These are phyloP conservation scores for Daldinia concentrica DNA, from an alignment of 495 filamentous ascomycete genomes.

Conservation along the genomic window DNA sequence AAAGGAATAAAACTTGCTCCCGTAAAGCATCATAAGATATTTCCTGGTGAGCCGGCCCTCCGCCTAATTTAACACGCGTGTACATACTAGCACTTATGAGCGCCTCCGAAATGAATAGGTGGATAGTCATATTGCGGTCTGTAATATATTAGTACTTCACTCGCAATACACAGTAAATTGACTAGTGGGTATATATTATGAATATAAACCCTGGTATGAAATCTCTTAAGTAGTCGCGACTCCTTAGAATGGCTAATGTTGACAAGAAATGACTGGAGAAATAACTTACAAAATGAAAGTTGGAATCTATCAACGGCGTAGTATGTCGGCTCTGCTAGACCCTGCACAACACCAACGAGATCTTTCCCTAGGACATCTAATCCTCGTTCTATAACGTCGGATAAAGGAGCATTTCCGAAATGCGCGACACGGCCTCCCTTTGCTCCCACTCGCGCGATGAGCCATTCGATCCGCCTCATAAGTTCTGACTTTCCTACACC, in stretches of 20 bases:
- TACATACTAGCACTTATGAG: constrained; percentile 91
- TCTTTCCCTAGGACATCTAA: constrained; percentile 90
- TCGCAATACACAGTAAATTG: background rate
- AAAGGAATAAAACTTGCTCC: constrained; percentile 86
- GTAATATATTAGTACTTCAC: constrained; percentile 2
- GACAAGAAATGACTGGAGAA: background rate
- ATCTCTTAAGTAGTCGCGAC: background rate
- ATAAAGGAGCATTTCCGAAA: constrained; percentile 81
- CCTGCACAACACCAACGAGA: constrained; percentile 80
- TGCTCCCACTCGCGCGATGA: constrained; percentile 79
- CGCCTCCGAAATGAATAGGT: constrained; percentile 92
- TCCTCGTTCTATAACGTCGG: constrained; percentile 85
- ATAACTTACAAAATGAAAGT: constrained; percentile 75
- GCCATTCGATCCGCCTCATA: constrained; percentile 88
- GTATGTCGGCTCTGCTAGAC: constrained; percentile 85
- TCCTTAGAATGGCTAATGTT: background rate
- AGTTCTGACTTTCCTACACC: constrained; percentile 90
- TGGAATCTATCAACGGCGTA: constrained; percentile 97
- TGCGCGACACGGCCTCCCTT: constrained; percentile 93
- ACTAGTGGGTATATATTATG: background rate
- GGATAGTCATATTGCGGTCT: constrained; percentile 97
- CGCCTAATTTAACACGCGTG: constrained; percentile 86
- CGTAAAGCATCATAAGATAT: constrained; percentile 76
- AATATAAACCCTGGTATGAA: background rate
- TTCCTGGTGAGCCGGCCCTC: constrained; percentile 79